These are phyloP conservation scores for Melampsora larici-populina DNA, from an alignment of 1,284 basidiomycete genomes.

Conservation along the genomic window DNA sequence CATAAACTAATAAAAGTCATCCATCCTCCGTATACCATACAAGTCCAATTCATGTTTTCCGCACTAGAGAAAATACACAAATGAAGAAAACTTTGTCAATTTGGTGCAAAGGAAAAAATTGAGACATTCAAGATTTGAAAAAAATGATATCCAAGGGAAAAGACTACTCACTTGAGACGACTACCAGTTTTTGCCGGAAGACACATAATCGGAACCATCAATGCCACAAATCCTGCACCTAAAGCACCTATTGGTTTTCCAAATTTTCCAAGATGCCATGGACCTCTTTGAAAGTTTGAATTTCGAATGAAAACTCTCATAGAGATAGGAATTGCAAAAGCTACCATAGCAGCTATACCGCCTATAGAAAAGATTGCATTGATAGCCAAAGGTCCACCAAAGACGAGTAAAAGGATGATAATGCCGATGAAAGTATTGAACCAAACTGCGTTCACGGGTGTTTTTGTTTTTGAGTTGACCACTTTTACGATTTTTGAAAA, in stretches of 20 bases:
- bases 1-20: constrained; percentile 64
- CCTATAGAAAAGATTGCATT: constrained; percentile 56
- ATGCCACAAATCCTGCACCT: constrained; percentile 65
- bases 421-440: constrained; percentile 64
- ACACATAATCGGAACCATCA: constrained; percentile 65
- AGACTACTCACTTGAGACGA: constrained; percentile 61
- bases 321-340: constrained; percentile 67
- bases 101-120: not conserved
- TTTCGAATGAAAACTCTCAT: constrained; percentile 67
- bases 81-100: constrained; percentile 63
- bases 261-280: constrained; percentile 64
- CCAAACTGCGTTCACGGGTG: constrained; percentile 71
- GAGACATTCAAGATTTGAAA: not conserved
- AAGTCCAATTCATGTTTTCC: not conserved
- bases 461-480: constrained; percentile 62
- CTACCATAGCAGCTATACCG: constrained; percentile 65
- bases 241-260: constrained; percentile 62
- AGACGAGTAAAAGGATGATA: constrained; percentile 65
- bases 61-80: constrained; percentile 61
- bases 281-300: constrained; percentile 61
- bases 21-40: constrained; percentile 53
- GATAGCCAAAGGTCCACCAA: constrained; percentile 65
- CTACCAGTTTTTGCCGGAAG: constrained; percentile 58
- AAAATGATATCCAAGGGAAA: not conserved
- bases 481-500: constrained; percentile 67